These are phyloP conservation scores for Aspergillus wentii DNA, from an alignment of 495 filamentous ascomycete genomes.

Conservation along the genomic window DNA sequence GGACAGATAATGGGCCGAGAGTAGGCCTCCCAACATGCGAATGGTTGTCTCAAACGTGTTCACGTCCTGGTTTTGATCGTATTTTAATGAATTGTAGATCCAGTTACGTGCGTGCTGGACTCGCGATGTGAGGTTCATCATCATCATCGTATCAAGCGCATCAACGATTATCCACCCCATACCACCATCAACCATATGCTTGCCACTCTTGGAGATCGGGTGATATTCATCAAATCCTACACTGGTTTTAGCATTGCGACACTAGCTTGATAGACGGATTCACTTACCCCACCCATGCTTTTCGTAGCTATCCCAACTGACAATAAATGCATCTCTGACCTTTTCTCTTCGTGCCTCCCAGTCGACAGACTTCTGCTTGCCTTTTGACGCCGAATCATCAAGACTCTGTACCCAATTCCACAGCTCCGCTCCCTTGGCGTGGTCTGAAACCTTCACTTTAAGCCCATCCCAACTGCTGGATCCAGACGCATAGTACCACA, in stretches of 20 bases:
- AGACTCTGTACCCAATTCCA: slow-evolving; percentile 39
- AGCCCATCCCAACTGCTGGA: slow-evolving; percentile 53
- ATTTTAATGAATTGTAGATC: slow-evolving; percentile 77
- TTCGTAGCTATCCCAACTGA: slow-evolving; percentile 92
- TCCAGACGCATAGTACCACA: slow-evolving; percentile 43
- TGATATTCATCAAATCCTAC: slow-evolving; percentile 81
- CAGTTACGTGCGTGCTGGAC: slow-evolving; percentile 84
- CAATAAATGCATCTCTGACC: slow-evolving; percentile 83
- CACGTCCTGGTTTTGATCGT: slow-evolving; percentile 90
- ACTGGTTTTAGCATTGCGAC: slow-evolving; percentile 5
- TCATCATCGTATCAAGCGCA: slow-evolving; percentile 89
- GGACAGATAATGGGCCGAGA: slow-evolving; percentile 93
- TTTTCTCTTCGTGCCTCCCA: slow-evolving; percentile 75
- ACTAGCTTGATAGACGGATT: neutral
- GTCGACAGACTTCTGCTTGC: slow-evolving; percentile 27
- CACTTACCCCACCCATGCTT: slow-evolving; percentile 85
- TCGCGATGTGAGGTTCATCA: slow-evolving; percentile 94
- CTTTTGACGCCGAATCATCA: slow-evolving; percentile 17
- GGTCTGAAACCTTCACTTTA: slow-evolving; percentile 10
- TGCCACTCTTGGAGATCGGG: slow-evolving; percentile 72
- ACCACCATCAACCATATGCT: slow-evolving; percentile 67
- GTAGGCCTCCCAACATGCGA: slow-evolving; percentile 89
- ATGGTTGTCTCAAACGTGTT: slow-evolving; percentile 99
- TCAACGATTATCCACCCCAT: slow-evolving; percentile 99
- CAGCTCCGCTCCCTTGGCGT: slow-evolving; percentile 27